Evolutionary conservation across 371 early-diverging fungal genomes (phyloP).

Genomic region (Rozella allomycis): DNA sequence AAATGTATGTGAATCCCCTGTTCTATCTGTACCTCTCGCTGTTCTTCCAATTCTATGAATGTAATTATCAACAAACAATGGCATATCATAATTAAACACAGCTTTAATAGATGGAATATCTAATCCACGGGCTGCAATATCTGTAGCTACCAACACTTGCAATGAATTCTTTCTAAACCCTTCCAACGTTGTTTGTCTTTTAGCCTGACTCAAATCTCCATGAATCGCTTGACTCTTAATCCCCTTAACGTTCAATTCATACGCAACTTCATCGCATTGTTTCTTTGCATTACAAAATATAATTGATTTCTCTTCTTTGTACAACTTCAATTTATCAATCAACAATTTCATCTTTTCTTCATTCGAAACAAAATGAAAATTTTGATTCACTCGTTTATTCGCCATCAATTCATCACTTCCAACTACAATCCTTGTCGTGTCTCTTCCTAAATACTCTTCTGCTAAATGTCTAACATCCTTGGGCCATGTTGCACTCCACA

Average conservation of each 20-base stretch:
- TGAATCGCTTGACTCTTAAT: constrained; percentile 78
- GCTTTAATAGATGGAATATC: constrained; percentile 94
- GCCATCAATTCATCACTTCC: constrained; percentile 80
- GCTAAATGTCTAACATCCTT: constrained; percentile 69
- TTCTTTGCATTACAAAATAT: constrained; percentile 86
- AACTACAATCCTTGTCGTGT: constrained; percentile 76
- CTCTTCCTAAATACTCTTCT: constrained; percentile 60
- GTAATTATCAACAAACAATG: constrained; percentile 65
- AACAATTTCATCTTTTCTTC: constrained; percentile 57
- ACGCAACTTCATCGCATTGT: constrained; percentile 62
- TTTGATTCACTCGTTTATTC: constrained; percentile 73
- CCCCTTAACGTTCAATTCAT: constrained; percentile 39
- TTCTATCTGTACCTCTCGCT: too few relatives aligned
- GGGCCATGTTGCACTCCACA: constrained; percentile 81
- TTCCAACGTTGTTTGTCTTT: constrained; percentile 62
- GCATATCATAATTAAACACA: constrained; percentile 95
- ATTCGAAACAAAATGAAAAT: constrained; percentile 66
- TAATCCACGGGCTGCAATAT: constrained; percentile 88
- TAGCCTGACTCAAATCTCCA: constrained; percentile 77
- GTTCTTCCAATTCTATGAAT: constrained; percentile 47
- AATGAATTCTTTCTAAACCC: constrained; percentile 66
- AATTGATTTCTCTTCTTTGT: constrained; percentile 41
- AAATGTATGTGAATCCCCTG: too few relatives aligned
- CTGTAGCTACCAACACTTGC: constrained; percentile 75
- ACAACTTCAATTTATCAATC: constrained; percentile 48